Conservation (phyloP, 345 rosid genomes). For the Hevea brasiliensis region DNA sequence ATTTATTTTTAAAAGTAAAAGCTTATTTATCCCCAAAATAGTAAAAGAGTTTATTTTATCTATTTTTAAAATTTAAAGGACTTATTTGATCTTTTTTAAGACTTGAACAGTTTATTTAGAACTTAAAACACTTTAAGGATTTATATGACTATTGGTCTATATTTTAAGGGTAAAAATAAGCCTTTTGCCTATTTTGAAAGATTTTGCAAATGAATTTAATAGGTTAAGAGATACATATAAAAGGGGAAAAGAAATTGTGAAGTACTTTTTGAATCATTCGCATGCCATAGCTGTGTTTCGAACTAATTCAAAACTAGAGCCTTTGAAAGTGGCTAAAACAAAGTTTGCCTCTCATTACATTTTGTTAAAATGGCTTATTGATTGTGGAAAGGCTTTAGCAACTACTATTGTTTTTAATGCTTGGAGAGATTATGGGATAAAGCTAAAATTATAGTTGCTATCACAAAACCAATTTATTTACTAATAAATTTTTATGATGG, state of each 20-base stretch:
- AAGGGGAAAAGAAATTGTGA: not conserved
- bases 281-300: not conserved
- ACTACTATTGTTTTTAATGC: not conserved
- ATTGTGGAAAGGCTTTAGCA: not conserved
- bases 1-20: too few species aligned
- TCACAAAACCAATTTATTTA: not conserved
- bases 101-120: too few species aligned
- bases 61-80: too few species aligned
- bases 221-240: not conserved
- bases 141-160: too few species aligned
- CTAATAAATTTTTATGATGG: constrained; percentile 4
- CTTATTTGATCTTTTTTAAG: too few species aligned
- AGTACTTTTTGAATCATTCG: not conserved
- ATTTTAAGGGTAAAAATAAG: too few species aligned
- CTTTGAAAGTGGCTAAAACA: not conserved
- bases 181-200: not conserved
- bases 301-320: not conserved
- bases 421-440: not conserved
- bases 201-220: not conserved
- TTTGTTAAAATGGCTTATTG: not conserved
- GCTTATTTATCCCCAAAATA: too few species aligned
- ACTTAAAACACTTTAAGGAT: too few species aligned
- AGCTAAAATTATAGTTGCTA: not conserved
- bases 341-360: not conserved
- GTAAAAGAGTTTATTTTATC: too few species aligned